Base-by-base conservation (phyloP, 1,284 basidiomycete species). In the Ceratorhiza oryzae-sativae region DNA sequence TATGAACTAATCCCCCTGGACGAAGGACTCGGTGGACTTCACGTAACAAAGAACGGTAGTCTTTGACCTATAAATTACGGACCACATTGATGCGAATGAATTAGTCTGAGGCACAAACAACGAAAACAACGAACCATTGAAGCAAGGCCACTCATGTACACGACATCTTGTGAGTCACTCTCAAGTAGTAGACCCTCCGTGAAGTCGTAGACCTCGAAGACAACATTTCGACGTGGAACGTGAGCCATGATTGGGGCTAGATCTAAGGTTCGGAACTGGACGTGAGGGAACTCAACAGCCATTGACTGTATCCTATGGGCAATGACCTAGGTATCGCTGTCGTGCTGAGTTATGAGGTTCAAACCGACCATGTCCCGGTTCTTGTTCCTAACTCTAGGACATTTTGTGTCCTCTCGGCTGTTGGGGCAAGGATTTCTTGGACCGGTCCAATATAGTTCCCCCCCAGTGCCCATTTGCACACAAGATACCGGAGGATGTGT, bases 301-400 rank as follows among this genome's bases (percentile, higher is more conserved):
- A 55, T 55, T 13, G 23, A 6, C 18, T 55, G 51, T 12, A 34
- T 55, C 51, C 51, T 55, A 27, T 6, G 6, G 10, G 30, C 23
- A 25, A 12, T 30, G 12, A 6, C 3, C 25, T 23, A 27, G 10
- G 23, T 25, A 30, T n/a, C 6, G 4, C 13, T n/a, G 25, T n/a
- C n/a, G 23, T 18, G 6, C 6, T 18, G 51, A 25, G 15, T 5
- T 30, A 23, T 6, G 6, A 25, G 6, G 10, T 10, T 13, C 30
- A 6, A 10, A 23, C 51, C 6, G 6, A 55, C 51, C 51, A 55
- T 20, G 51, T 55, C 30, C 51, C 51, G 10, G 23, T 6, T 18
- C 51, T 27, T 15, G 51, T 55, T 55, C 51, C 51, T 55, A 55
- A 6, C 25, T 55, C 51, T n/a, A 55, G 51, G 6, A 30, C 51